A percentile compares a stretch with the other conserved stretches of the same genome.
Evolutionary conservation across 2,329 filamentous ascomycete genomes (phyloP).

Genomic region (Zalaria sp.): DNA sequence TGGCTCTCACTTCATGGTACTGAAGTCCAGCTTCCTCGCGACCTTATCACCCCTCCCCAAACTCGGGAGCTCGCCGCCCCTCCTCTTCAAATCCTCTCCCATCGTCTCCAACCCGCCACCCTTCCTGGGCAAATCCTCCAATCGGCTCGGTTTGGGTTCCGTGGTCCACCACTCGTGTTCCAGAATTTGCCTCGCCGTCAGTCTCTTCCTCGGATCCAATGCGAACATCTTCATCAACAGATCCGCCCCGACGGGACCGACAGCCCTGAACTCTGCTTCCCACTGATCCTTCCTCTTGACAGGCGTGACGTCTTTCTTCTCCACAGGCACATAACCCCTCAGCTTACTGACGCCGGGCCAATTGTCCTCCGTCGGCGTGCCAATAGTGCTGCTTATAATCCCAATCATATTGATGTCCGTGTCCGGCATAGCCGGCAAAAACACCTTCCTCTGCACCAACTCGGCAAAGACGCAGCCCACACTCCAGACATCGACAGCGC

Average conservation of each 20-base stretch:
- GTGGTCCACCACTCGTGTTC: constrained; percentile 75
- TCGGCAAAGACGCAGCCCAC: constrained; percentile 90
- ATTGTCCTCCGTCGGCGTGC: constrained; percentile 83
- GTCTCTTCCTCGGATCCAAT: constrained; percentile 74
- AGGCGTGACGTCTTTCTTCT: constrained; percentile 40
- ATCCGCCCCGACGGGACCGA: constrained; percentile 74
- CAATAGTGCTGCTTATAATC: constrained; percentile 71
- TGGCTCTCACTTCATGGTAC: constrained; percentile 19
- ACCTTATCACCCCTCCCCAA: constrained; percentile 55
- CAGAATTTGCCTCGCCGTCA: constrained; percentile 64
- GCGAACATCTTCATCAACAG: constrained; percentile 72
- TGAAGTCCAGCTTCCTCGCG: constrained; percentile 72
- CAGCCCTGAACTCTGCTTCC: constrained; percentile 60
- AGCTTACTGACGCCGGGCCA: constrained; percentile 85
- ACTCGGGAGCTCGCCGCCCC: constrained; percentile 57
- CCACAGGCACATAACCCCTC: constrained; percentile 63
- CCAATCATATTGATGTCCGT: constrained; percentile 77
- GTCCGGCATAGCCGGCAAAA: constrained; percentile 55
- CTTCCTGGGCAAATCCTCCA: constrained; percentile 69
- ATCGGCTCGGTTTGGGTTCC: constrained; percentile 69
- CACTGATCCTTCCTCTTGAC: constrained; percentile 56
- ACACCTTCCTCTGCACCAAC: constrained; percentile 68
- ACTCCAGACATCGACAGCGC: constrained; percentile 87
- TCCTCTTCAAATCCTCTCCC: constrained; percentile 67
- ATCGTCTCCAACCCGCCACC: constrained; percentile 59